Evolutionary conservation across 2,329 filamentous ascomycete species (phyloP), one percentile per base, ranked within the genome.

Genomic region (Cercospora nicotianae): DNA sequence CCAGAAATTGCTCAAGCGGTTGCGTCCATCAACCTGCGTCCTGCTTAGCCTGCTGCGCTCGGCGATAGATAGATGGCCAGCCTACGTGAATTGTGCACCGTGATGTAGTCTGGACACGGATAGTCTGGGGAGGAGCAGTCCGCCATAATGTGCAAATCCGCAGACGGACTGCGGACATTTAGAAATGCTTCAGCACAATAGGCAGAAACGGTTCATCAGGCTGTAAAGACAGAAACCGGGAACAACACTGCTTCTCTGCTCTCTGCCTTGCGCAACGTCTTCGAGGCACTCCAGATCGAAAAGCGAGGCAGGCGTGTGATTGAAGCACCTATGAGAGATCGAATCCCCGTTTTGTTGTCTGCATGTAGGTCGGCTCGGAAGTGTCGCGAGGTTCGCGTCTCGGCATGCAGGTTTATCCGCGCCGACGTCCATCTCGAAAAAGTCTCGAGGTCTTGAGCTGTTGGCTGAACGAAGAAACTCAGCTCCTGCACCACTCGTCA

Each of bases 1-100:
- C 92, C 94, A 97, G 79, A 93, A 87, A 57, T 84, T 89, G 3
- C 92, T 94, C 9, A 94, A 79, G 70, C 90, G 84, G 74, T 81
- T 84, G 71, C 87, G 81, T 57, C 83, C 81, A 79, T 90, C 87
- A 71, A 78, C 79, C 86, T 89, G 66, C n/a, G 67, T 59, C 69
- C 4, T 20, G 33, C 62, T 64, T 64, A 64, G 62, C 62, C 62
- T 39, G 48, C 62, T 39, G 48, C 30, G 51, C 30, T 61, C 57
- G 36, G 42, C 60, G 53, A 31, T 39, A 53, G 42, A 30, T 26
- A n/a, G 62, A 42, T 26, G 20, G 30, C n/a, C 30, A 31, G 53
- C 70, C 60, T 45, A 72, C 70, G 62, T 72, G 67, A 30, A 69
- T 20, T 10, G 39, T 55, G 59, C 69, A 69, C 63, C 42, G 30